Percentiles rank a stretch among this genome's conserved stretches.
These are phyloP conservation scores for Cryphonectria naterciae DNA, from an alignment of 2,329 filamentous ascomycete genomes.

Conservation along the genomic window DNA sequence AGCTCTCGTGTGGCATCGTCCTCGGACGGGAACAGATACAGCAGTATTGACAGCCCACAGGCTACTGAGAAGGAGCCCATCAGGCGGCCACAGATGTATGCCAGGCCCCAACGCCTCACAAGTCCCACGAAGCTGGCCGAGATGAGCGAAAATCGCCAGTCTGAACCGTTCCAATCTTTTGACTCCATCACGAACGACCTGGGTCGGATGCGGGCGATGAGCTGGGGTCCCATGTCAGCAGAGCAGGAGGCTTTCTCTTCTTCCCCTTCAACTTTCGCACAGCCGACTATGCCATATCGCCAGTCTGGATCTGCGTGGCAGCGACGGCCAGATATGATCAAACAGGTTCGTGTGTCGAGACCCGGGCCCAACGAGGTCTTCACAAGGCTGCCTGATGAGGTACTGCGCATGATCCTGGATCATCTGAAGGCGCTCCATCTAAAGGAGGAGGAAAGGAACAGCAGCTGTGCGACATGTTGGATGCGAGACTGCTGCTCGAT, in stretches of 20 bases:
- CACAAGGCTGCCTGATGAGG: slow-evolving; percentile 60
- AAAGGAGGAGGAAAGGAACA: slow-evolving; percentile 43
- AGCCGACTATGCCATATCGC: slow-evolving; percentile 23
- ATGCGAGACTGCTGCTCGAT: slow-evolving; percentile 63
- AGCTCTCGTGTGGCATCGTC: background rate
- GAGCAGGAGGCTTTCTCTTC: slow-evolving; percentile 30
- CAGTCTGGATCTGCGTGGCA: slow-evolving; percentile 10
- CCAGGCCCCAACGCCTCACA: slow-evolving; percentile 35
- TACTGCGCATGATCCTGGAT: slow-evolving; percentile 59
- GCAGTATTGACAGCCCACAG: slow-evolving; percentile 9
- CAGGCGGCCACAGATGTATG: slow-evolving; percentile 29
- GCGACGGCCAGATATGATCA: slow-evolving; percentile 33
- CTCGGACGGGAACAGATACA: slow-evolving; percentile 10
- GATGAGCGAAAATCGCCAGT: background rate
- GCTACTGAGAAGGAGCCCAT: background rate
- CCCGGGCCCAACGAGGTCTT: slow-evolving; percentile 56
- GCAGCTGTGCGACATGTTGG: slow-evolving; percentile 67
- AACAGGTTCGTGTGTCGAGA: slow-evolving; percentile 37
- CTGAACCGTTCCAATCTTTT: slow-evolving; percentile 43
- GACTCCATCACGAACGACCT: slow-evolving; percentile 35
- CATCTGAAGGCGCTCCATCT: slow-evolving; percentile 59
- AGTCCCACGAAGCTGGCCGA: slow-evolving; percentile 30
- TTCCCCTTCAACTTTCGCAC: slow-evolving; percentile 13
- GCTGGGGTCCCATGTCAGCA: slow-evolving; percentile 37
- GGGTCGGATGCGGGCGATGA: slow-evolving; percentile 33